Evolutionary conservation across 495 filamentous ascomycete species (phyloP).

Genomic region (Penicillium odoratum): DNA sequence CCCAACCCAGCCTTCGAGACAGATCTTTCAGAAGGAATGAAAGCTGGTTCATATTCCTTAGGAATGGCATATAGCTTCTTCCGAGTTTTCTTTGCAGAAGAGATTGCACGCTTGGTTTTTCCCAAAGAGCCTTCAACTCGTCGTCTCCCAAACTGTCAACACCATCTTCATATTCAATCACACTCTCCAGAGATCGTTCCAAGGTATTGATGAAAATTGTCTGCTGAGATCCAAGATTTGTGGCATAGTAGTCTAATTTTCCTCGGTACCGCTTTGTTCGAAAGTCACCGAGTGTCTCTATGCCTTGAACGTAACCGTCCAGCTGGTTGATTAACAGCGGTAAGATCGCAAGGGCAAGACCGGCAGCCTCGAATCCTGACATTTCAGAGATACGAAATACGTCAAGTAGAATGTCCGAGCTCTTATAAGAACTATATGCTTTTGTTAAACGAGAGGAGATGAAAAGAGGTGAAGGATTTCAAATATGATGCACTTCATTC

Average conservation of each 20-base stretch:
- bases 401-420: no score
- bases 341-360: conserved; percentile 25
- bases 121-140: background rate
- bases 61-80: background rate
- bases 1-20: background rate
- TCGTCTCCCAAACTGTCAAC: background rate
- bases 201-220: conserved; percentile 25
- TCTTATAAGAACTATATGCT: no score
- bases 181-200: conserved; percentile 19
- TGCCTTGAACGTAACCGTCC: conserved; percentile 25
- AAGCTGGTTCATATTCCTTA: background rate
- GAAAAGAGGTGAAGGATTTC: no score
- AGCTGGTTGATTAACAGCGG: conserved; percentile 28
- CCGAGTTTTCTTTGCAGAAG: background rate
- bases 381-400: no score
- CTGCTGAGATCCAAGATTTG: conserved; percentile 21
- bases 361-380: conserved; percentile 27
- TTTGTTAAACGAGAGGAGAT: no score
- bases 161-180: conserved; percentile 15
- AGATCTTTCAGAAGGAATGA: background rate
- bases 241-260: conserved; percentile 18
- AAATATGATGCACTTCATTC: no score
- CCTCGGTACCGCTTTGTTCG: conserved; percentile 17
- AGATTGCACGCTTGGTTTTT: background rate
- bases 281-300: conserved; percentile 21